Evolutionary conservation across 306 rosid genomes (phyloP).

Genomic region (Comarum palustre): DNA sequence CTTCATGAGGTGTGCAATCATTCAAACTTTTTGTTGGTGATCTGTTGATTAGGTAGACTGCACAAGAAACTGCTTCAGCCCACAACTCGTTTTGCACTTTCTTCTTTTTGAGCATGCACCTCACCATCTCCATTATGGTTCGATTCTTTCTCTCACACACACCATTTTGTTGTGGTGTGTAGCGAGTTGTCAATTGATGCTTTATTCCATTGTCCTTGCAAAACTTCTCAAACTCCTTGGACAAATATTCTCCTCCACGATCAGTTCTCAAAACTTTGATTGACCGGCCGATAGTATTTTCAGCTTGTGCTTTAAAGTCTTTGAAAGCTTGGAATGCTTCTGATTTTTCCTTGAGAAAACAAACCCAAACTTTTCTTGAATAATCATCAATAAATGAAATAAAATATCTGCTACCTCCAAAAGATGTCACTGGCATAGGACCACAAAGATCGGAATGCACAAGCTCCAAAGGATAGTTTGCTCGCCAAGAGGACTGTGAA

Average conservation of each 20-base stretch:
- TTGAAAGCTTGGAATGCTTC: conserved; percentile 8
- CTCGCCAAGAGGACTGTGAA: no score
- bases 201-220: not conserved
- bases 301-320: not conserved
- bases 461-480: no score
- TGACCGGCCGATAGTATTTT: not conserved
- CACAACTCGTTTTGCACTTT: not conserved
- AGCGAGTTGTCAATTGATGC: not conserved
- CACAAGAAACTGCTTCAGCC: not conserved
- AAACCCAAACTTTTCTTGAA: no score
- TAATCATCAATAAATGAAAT: no score
- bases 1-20: not conserved
- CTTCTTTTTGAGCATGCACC: not conserved
- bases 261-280: conserved; percentile 5
- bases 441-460: no score
- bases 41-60: not conserved
- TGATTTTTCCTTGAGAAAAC: not conserved
- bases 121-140: not conserved
- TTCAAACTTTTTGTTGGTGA: not conserved
- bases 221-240: not conserved
- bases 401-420: no score
- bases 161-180: not conserved
- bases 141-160: not conserved
- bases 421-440: no score
- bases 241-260: not conserved